Evolutionary conservation across 148 eudicot genomes (phyloP), one percentile per base, ranked within the genome.

Genomic region (Vaccinium vitisidaea): DNA sequence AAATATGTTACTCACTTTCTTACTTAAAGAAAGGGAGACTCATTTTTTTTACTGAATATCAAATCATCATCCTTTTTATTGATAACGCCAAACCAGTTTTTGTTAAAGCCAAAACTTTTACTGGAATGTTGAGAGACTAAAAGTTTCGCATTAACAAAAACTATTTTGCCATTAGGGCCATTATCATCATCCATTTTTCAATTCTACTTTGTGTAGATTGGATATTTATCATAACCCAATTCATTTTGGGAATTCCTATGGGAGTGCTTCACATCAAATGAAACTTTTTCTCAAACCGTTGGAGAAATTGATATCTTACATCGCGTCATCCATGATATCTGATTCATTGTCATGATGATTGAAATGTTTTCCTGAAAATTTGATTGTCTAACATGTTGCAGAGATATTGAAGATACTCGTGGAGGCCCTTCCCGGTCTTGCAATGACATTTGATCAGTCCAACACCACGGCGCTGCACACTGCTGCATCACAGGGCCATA

Each of bases 391-490:
- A 81, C 58, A 67, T 78, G 75, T 83, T 87, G 82, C 86, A 92
- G 94, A 84, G 86, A 83, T 89, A 19, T 49, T 92, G 83, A 90
- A 92, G 87, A 84, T 92, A 77, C 82, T 92, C 55, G 79, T 90
- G 82, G 91, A 92, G 25, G 88, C 90, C 19, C 77, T 85, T 70
- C 92, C 91, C 0, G 92, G 87, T 48, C 91, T 92, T 52, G 71
- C 88, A 23, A 85, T 89, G 85, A 92, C 94, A 21, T 86, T 88
- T 53, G 94, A 92, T 81, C 87, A 86, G 79, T 81, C 87, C 75
- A 89, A 92, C 88, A 89, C 92, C 46, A 92, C 94, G 7, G 88
- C 94, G 3, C 79, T 92, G 79, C 91, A 90, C 84, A 86, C 86
- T 43, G 92, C 94, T 32, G 88, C 92, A 30, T 59, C 88, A 56